Percentiles rank a stretch among this genome's conserved stretches.
phyloP scores from a whole-genome alignment of 495 filamentous ascomycete species.

The Antarctomyces pellizariae region DNA sequence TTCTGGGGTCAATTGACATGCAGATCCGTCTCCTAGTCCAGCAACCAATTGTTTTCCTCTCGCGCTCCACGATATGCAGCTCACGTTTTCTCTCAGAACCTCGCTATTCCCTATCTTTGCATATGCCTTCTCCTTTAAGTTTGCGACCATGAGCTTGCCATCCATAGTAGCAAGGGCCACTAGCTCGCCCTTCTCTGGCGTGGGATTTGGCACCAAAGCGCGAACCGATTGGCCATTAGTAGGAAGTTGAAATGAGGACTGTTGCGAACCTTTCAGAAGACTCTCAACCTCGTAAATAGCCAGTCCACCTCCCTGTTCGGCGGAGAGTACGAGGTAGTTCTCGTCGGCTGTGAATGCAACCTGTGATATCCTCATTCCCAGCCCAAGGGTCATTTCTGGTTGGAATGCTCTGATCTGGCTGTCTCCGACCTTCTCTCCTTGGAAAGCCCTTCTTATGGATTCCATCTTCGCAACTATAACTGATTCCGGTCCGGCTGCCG shows the following conservation, averaged over 20 bases:
- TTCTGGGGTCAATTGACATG: constrained; percentile 61
- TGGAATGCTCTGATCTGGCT: constrained; percentile 46
- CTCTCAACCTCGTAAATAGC: constrained; percentile 54
- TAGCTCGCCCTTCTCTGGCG: constrained; percentile 32
- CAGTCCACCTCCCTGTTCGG: constrained; percentile 60
- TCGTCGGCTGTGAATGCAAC: constrained; percentile 76
- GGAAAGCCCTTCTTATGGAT: constrained; percentile 52
- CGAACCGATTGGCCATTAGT: constrained; percentile 57
- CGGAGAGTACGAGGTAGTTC: constrained; percentile 57
- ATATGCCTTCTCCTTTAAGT: constrained; percentile 42
- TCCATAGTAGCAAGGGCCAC: constrained; percentile 59
- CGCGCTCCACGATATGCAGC: constrained; percentile 75
- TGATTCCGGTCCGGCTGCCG: constrained; percentile 63
- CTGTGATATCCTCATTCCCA: constrained; percentile 63
- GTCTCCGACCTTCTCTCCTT: constrained; percentile 27
- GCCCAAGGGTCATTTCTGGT: constrained; percentile 44
- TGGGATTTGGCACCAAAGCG: constrained; percentile 60
- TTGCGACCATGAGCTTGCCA: constrained; percentile 64
- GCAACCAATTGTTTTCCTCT: constrained; percentile 84
- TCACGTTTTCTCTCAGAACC: constrained; percentile 48
- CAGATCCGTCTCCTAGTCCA: constrained; percentile 60
- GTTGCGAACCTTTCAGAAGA: constrained; percentile 38
- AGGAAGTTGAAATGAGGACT: constrained; percentile 41
- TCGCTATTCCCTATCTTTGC: constrained; percentile 31
- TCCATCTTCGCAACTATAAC: constrained; percentile 59